These are phyloP conservation scores for Schwanniomyces yamadae DNA, from an alignment of 805 yeast genomes.

Conservation along the genomic window DNA sequence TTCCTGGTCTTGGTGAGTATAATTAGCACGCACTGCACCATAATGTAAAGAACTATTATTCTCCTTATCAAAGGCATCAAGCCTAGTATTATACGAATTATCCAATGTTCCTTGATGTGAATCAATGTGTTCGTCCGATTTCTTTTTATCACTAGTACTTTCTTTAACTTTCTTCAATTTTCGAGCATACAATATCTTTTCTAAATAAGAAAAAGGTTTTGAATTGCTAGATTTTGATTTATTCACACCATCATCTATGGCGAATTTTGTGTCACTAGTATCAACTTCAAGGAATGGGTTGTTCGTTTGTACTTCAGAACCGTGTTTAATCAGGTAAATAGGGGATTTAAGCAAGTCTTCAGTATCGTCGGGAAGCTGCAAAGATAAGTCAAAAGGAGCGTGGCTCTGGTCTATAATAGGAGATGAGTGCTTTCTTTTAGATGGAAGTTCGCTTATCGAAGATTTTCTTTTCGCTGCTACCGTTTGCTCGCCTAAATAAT, in stretches of 20 bases:
- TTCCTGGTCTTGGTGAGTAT: too few species aligned
- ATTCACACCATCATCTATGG: not conserved
- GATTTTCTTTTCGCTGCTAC: too few species aligned
- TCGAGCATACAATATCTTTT: slow-evolving; percentile 24
- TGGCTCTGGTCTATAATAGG: not conserved
- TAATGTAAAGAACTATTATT: too few species aligned
- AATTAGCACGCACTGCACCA: too few species aligned
- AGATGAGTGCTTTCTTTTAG: slow-evolving; percentile 6
- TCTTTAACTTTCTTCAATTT: slow-evolving; percentile 6
- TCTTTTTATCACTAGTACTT: too few species aligned
- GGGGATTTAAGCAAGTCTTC: slow-evolving; percentile 14
- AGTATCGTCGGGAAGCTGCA: slow-evolving; percentile 25
- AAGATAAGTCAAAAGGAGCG: slow-evolving; percentile 25
- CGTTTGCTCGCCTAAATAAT: too few species aligned
- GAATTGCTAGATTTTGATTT: slow-evolving; percentile 5
- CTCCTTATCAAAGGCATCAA: too few species aligned
- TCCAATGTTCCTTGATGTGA: too few species aligned
- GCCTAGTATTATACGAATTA: too few species aligned
- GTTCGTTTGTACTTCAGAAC: not conserved
- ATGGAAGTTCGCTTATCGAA: not conserved
- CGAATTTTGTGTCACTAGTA: not conserved
- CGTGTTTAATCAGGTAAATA: slow-evolving; percentile 1
- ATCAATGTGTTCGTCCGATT: too few species aligned
- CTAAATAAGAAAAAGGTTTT: slow-evolving; percentile 26
- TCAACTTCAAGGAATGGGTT: not conserved